Base-by-base conservation (phyloP, 371 early-diverging fungal species). In the Mortierella sp. region DNA sequence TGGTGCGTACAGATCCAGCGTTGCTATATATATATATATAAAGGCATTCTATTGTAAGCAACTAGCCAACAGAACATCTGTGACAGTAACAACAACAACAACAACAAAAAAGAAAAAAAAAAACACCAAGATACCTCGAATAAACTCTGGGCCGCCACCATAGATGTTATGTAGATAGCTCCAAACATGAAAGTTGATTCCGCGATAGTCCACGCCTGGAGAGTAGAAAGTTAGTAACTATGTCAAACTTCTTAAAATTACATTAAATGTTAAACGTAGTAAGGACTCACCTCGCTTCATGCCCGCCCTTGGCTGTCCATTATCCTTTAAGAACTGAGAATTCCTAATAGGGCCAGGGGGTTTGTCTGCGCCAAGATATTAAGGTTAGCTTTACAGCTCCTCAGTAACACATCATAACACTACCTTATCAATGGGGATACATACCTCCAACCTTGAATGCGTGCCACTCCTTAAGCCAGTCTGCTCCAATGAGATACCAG, bases 401-500 rank as follows among this genome's bases (percentile, higher is more conserved):
- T 19, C 13, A 19, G 48, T 48, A 48, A 43, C 15, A 43, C 43
- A 48, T 48, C 48, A 19, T 7, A 2, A 16, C 38, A 62, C 15
- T 32, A 38, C 7, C 1, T 22, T 9, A n/a, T 22, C 45, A 22
- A 43, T 21, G n/a, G 13, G 40, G 16, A 11, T 21, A 4, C 43
- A 61, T 70, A 84, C 84, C 84, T 67, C 85, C 85, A 13, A 70
- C 60, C 55, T 85, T 85, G 70, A 85, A 85, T 22, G 76, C 68
- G 38, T 83, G 84, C 85, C 85, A 85, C 41, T 72, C 81, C 65
- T 71, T 67, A 11, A 85, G 74, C 85, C 85, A 85, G 58, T 73
- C 64, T 3, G 84, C 73, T 13, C 85, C 72, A 33, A 85, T 84
- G 33, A 85, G 79, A 59, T 69, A 85, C 85, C 85, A 85, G 47